Percentiles rank a stretch among this genome's conserved stretches.
Evolutionary conservation across 371 early-diverging fungal species (phyloP).

Genomic region (Quaeritorhiza haematococci): DNA sequence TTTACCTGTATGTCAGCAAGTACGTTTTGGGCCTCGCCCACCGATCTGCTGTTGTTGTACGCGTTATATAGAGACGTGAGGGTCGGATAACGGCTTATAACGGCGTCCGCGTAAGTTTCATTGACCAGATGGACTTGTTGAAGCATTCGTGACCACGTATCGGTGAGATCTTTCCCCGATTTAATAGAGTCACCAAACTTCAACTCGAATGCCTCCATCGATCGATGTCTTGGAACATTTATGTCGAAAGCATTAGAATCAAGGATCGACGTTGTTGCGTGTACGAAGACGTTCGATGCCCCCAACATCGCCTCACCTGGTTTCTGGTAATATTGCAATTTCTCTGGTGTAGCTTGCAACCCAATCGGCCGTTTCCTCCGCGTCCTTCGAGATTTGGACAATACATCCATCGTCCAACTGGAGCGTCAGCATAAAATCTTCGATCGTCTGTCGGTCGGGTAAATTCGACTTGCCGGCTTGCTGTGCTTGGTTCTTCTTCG

Average conservation of each 20-base stretch:
- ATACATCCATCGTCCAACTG: conserved; percentile 21
- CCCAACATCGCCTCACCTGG: conserved; percentile 35
- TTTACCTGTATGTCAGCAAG: no score
- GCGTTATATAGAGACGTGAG: conserved; percentile 47
- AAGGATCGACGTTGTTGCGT: neutral
- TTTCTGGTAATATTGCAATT: conserved; percentile 51
- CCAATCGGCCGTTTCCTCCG: conserved; percentile 48
- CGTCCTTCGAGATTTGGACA: conserved; percentile 34
- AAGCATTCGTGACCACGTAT: conserved; percentile 61
- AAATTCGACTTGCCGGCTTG: neutral
- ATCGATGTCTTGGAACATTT: conserved; percentile 22
- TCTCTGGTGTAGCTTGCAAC: conserved; percentile 55
- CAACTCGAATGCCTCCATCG: conserved; percentile 27
- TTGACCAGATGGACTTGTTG: conserved; percentile 64
- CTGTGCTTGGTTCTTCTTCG: neutral
- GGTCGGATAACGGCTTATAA: conserved; percentile 51
- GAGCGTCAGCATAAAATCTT: conserved; percentile 17
- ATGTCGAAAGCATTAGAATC: neutral
- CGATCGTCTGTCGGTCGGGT: conserved; percentile 10
- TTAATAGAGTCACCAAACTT: conserved; percentile 41
- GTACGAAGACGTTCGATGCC: neutral
- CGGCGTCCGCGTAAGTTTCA: conserved; percentile 48
- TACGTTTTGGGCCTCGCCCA: no score
- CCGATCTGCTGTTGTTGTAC: conserved; percentile 33
- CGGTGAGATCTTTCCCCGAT: conserved; percentile 44